Percentiles rank a stretch among this genome's conserved stretches.
These are phyloP conservation scores for Hypsizygus marmoreus DNA, from an alignment of 768 basidiomycete species.

Conservation along the genomic window DNA sequence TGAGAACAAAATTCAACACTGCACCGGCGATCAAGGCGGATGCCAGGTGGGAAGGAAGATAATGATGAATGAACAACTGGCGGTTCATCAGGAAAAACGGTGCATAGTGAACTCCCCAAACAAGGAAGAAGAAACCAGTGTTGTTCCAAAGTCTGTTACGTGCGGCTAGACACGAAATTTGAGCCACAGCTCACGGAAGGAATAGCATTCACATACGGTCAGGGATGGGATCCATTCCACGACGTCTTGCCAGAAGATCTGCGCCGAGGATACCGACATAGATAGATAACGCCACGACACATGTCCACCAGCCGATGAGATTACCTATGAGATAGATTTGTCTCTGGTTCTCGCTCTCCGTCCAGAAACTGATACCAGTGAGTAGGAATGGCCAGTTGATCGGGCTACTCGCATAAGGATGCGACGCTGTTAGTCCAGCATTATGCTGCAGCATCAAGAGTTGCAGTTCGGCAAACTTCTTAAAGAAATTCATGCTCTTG, in stretches of 20 bases:
- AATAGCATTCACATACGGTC: conserved; percentile 61
- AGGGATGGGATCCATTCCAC: conserved; percentile 83
- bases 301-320: conserved; percentile 92
- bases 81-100: conserved; percentile 99
- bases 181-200: background rate
- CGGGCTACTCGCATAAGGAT: conserved; percentile 95
- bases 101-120: conserved; percentile 95
- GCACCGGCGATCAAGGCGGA: conserved; percentile 92
- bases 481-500: conserved; percentile 89
- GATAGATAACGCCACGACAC: conserved; percentile 81
- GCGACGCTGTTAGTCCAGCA: conserved; percentile 95
- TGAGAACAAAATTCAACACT: conserved; percentile 86
- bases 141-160: conserved; percentile 96
- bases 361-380: conserved; percentile 99
- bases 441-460: conserved; percentile 98
- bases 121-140: conserved; percentile 90
- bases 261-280: conserved; percentile 90
- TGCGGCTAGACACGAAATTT: conserved; percentile 54
- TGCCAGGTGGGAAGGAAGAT: conserved; percentile 93
- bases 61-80: conserved; percentile 96
- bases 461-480: conserved; percentile 92
- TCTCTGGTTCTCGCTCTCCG: conserved; percentile 75
- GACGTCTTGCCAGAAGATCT: conserved; percentile 84
- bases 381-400: conserved; percentile 99
- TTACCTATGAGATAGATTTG: conserved; percentile 99